Evolutionary conservation across 2,329 filamentous ascomycete genomes (phyloP).

Genomic region (Exophiala viscosa): DNA sequence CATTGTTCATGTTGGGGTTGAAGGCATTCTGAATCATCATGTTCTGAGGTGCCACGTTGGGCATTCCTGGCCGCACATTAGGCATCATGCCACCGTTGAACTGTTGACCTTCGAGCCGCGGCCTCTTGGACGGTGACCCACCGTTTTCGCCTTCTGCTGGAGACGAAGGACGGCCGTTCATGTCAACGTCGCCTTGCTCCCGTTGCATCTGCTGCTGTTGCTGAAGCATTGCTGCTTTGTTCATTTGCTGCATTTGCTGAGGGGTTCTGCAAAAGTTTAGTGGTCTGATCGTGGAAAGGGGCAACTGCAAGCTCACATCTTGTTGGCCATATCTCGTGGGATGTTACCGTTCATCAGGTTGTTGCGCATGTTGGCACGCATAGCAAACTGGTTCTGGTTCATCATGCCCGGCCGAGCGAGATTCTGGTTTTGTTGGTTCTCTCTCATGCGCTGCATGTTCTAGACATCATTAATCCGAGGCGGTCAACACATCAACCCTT

Average conservation of each 20-base stretch:
- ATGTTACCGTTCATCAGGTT: conserved; percentile 27
- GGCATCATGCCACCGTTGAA: conserved; percentile 77
- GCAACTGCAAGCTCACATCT: conserved; percentile 19
- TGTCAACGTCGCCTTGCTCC: conserved; percentile 82
- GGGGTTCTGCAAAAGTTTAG: conserved; percentile 22
- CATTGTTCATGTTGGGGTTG: conserved; percentile 68
- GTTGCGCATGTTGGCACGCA: conserved; percentile 47
- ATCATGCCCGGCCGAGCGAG: conserved; percentile 64
- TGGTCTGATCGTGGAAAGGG: neutral
- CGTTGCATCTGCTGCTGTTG: conserved; percentile 71
- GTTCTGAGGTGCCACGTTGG: conserved; percentile 36
- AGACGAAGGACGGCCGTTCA: conserved; percentile 75
- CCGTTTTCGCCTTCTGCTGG: conserved; percentile 81
- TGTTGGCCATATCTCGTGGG: conserved; percentile 19
- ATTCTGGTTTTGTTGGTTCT: conserved; percentile 68
- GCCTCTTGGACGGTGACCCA: conserved; percentile 87
- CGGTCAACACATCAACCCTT: neutral
- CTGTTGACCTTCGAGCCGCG: conserved; percentile 67
- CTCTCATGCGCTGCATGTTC: conserved; percentile 53
- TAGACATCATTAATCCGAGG: conserved; percentile 18
- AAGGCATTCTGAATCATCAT: conserved; percentile 63
- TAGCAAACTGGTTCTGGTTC: conserved; percentile 59
- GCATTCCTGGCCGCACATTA: conserved; percentile 71
- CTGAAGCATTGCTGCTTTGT: conserved; percentile 53
- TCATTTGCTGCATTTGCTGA: conserved; percentile 25